These are phyloP conservation scores for Hericium rajendrae DNA, from an alignment of 768 basidiomycete species.

Conservation along the genomic window DNA sequence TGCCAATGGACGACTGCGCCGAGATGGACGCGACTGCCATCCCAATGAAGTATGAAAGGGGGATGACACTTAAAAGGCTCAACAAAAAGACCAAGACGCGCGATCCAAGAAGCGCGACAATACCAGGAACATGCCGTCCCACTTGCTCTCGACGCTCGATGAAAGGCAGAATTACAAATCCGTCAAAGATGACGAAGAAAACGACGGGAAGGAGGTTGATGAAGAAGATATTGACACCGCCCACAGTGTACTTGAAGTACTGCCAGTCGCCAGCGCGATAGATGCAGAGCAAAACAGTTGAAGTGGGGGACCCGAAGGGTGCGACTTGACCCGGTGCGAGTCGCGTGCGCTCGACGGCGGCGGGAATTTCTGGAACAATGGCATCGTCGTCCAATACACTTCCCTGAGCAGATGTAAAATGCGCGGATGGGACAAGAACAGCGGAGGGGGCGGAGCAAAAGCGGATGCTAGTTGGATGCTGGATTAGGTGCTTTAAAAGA, in stretches of 20 bases:
- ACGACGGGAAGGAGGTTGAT: constrained; percentile 90
- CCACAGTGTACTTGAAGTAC: constrained; percentile 98
- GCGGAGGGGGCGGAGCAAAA: constrained; percentile 84
- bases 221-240: constrained; percentile 97
- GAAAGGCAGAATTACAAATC: constrained; percentile 66
- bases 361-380: constrained; percentile 27
- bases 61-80: constrained; percentile 85
- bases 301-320: constrained; percentile 70
- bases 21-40: constrained; percentile 99
- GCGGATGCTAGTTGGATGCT: constrained; percentile 74
- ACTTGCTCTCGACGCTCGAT: constrained; percentile 51
- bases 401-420: not conserved
- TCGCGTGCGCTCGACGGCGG: constrained; percentile 63
- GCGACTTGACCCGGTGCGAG: constrained; percentile 84
- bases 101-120: constrained; percentile 63
- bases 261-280: constrained; percentile 84
- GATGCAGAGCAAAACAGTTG: constrained; percentile 89
- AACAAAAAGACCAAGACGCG: constrained; percentile 76
- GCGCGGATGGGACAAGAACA: constrained; percentile 39
- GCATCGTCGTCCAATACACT: constrained; percentile 13
- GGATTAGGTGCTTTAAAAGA: constrained; percentile 74
- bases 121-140: constrained; percentile 47
- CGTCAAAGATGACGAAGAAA: constrained; percentile 94
- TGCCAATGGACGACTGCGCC: constrained; percentile 97
- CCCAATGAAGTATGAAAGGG: constrained; percentile 97